Evolutionary conservation across 257 asterid species (phyloP).

Genomic region (Ilex asprella): DNA sequence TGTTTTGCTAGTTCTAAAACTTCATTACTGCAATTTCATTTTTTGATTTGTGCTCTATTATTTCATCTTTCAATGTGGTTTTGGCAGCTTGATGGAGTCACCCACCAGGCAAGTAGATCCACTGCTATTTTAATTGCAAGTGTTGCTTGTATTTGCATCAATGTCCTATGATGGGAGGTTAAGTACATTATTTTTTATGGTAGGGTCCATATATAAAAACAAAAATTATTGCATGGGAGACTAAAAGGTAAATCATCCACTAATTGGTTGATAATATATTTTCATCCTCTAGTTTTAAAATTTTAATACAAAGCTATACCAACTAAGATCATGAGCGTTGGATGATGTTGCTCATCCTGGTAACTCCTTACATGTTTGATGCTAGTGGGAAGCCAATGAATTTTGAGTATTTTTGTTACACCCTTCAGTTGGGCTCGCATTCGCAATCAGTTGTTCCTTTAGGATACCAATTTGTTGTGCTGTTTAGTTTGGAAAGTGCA

Average conservation of each 20-base stretch:
- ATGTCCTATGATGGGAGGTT: conserved; percentile 98
- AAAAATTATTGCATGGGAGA: neutral
- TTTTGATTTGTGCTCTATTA: conserved; percentile 7
- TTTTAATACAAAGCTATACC: neutral
- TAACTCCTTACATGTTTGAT: neutral
- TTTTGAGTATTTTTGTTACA: too few species aligned
- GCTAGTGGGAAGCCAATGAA: too few species aligned
- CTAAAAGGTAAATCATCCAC: neutral
- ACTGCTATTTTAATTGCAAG: conserved; percentile 37
- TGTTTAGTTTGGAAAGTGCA: too few species aligned
- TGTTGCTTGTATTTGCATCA: conserved; percentile 89
- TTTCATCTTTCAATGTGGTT: conserved; percentile 12
- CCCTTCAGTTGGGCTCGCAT: neutral
- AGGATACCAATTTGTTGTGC: too few species aligned
- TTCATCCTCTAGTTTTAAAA: neutral
- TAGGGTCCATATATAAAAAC: too few species aligned
- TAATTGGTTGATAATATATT: neutral
- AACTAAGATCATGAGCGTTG: too few species aligned
- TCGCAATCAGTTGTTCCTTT: too few species aligned
- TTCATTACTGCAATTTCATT: conserved; percentile 1
- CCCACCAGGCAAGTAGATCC: conserved; percentile 36
- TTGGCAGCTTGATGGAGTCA: conserved; percentile 39
- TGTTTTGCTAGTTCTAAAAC: neutral
- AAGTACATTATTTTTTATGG: conserved; percentile 21
- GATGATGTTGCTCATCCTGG: neutral